Evolutionary conservation across 2,329 filamentous ascomycete genomes (phyloP), one percentile per base, ranked within the genome.

Genomic region (Epichloe bromicola): DNA sequence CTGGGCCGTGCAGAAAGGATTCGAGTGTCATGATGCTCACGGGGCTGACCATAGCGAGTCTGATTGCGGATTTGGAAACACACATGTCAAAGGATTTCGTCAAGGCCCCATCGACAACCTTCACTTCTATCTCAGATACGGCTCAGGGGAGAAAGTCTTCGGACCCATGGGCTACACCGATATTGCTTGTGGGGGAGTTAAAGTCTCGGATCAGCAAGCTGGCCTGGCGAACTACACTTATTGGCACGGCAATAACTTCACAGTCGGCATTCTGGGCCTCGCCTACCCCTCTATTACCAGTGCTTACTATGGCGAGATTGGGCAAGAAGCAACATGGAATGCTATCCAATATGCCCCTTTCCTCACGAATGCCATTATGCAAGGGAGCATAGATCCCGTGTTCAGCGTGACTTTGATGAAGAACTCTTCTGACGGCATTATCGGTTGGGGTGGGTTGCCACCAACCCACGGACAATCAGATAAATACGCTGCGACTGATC

Each of bases 231-330:
- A 70, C 57, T 64, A 62, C 51, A 75, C 74, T 2, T 69, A 68
- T 58, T 78, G 75, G 74, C 65, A 65, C 51, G 75, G 74, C 44
- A 70, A 76, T 61, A 76, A 76, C 59, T 57, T 70, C 42, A 77
- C 74, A 23, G 72, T 71, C 50, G 75, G 74, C 5, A 63, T 78
- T 43, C 60, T 78, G 19, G 75, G 74, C 0, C 66, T 78, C 52
- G 74, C 72, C 0, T 78, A 75, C 50, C 71, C 73, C 2, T 67
- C 71, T 40, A 60, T 78, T 33, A 76, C 74, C 1, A 75, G 69
- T 48, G 72, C 69, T 12, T 78, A 70, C 54, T 64, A 65, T 30
- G 73, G 72, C 19, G 59, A 63, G 1, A 57, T 65, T 11, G 61
- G 62, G 3, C 63, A 70, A n/a, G 68, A 72, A 42, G 61, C 63